Conservation (phyloP, 2,329 filamentous ascomycete genomes). For the Teratosphaeria destructans region DNA sequence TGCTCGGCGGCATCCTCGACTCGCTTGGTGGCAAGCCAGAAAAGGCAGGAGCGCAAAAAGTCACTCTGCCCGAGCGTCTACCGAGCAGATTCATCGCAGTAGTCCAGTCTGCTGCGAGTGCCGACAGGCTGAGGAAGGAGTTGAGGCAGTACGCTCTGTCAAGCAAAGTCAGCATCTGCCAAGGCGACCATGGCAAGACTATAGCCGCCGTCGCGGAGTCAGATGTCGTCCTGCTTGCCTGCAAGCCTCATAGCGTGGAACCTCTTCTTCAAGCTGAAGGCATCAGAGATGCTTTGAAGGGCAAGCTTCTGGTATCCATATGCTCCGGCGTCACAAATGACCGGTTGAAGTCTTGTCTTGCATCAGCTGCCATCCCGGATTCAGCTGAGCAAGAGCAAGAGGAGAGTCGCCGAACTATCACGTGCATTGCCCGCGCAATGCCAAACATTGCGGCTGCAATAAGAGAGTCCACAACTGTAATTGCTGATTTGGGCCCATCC, state of each 20-base stretch:
- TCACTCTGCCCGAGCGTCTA: slow-evolving; percentile 27
- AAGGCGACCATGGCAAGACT: slow-evolving; percentile 61
- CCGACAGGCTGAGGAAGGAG: slow-evolving; percentile 55
- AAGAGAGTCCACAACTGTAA: slow-evolving; percentile 69
- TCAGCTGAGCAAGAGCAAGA: neutral
- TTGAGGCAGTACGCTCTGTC: slow-evolving; percentile 51
- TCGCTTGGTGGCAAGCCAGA: slow-evolving; percentile 43
- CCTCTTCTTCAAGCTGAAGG: slow-evolving; percentile 57
- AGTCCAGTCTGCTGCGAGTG: slow-evolving; percentile 60
- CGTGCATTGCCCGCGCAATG: slow-evolving; percentile 61
- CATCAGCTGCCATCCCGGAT: neutral
- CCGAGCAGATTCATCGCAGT: slow-evolving; percentile 73
- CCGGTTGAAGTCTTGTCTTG: slow-evolving; percentile 40
- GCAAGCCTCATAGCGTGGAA: slow-evolving; percentile 67
- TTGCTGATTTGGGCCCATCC: slow-evolving; percentile 49
- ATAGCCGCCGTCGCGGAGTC: slow-evolving; percentile 43
- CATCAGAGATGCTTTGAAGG: slow-evolving; percentile 61
- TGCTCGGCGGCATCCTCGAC: slow-evolving; percentile 67
- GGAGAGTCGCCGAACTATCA: neutral
- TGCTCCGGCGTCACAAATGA: slow-evolving; percentile 63
- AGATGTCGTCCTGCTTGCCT: slow-evolving; percentile 66
- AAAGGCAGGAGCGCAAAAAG: slow-evolving; percentile 35
- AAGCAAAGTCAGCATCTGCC: slow-evolving; percentile 50
- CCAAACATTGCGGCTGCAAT: slow-evolving; percentile 75
- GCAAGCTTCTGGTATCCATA: slow-evolving; percentile 74